Evolutionary conservation across 2,329 filamentous ascomycete genomes (phyloP).

Genomic region (Fusarium cyanostomum): DNA sequence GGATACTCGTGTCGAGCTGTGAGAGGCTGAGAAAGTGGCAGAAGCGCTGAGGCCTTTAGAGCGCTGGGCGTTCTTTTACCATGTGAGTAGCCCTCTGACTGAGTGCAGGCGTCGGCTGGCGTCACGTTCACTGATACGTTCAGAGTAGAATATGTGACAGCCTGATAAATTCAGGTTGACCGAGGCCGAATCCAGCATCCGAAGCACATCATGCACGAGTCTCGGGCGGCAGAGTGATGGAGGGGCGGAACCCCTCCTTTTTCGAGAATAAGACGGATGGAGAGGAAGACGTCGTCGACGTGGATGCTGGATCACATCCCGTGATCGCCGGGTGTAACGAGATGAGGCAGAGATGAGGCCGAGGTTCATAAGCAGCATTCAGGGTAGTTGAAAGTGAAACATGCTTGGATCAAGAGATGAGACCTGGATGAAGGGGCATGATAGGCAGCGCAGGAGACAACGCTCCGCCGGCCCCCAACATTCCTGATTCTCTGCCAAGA

Average conservation of each 20-base stretch:
- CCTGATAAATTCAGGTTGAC: slow-evolving; percentile 4
- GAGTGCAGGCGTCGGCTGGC: slow-evolving; percentile 8
- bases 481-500: neutral
- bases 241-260: slow-evolving; percentile 20
- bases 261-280: slow-evolving; percentile 12
- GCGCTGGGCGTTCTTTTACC: slow-evolving; percentile 10
- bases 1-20: slow-evolving; percentile 47
- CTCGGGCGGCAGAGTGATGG: slow-evolving; percentile 15
- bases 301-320: slow-evolving; percentile 9
- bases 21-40: slow-evolving; percentile 42
- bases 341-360: slow-evolving; percentile 13
- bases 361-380: slow-evolving; percentile 21
- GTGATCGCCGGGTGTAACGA: neutral
- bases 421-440: slow-evolving; percentile 17
- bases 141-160: neutral
- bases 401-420: slow-evolving; percentile 13
- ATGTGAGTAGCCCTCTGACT: neutral
- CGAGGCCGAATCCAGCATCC: slow-evolving; percentile 29
- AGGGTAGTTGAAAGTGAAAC: slow-evolving; percentile 9
- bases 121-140: slow-evolving; percentile 5
- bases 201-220: slow-evolving; percentile 11
- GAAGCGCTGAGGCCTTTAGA: slow-evolving; percentile 31
- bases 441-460: slow-evolving; percentile 23
- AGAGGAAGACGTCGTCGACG: slow-evolving; percentile 12
- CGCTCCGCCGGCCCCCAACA: slow-evolving; percentile 29